Evolutionary conservation across 768 basidiomycete species (phyloP).

Genomic region (Suillus fuscotomentosus): DNA sequence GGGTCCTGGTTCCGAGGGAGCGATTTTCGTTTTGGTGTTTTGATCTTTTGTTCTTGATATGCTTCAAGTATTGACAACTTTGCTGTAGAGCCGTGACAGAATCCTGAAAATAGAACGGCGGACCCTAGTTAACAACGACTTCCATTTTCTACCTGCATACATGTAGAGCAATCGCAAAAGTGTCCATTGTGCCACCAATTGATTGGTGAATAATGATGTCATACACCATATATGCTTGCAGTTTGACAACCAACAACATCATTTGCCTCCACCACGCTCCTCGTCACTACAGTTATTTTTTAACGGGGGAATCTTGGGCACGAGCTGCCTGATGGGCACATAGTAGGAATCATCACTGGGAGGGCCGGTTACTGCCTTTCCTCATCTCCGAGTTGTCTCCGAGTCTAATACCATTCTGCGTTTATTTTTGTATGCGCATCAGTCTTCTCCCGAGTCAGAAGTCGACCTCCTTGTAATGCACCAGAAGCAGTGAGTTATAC

Average conservation of each 20-base stretch:
- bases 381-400: no score
- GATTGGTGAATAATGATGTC: conserved; percentile 60
- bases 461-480: not conserved
- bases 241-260: conserved; percentile 81
- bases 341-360: conserved; percentile 49
- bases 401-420: not conserved
- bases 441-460: not conserved
- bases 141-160: no score
- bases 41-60: conserved; percentile 80
- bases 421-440: not conserved
- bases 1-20: conserved; percentile 64
- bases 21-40: conserved; percentile 94
- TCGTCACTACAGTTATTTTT: conserved; percentile 40
- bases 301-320: conserved; percentile 26
- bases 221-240: conserved; percentile 79
- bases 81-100: no score
- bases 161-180: conserved; percentile 68
- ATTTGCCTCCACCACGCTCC: conserved; percentile 61
- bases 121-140: no score
- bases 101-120: no score
- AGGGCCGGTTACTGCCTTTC: conserved; percentile 33
- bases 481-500: not conserved
- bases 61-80: conserved; percentile 42
- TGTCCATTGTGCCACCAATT: conserved; percentile 74
- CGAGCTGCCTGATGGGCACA: conserved; percentile 28